Evolutionary conservation across 768 basidiomycete species (phyloP).

Genomic region (Pleurotus giganteus): DNA sequence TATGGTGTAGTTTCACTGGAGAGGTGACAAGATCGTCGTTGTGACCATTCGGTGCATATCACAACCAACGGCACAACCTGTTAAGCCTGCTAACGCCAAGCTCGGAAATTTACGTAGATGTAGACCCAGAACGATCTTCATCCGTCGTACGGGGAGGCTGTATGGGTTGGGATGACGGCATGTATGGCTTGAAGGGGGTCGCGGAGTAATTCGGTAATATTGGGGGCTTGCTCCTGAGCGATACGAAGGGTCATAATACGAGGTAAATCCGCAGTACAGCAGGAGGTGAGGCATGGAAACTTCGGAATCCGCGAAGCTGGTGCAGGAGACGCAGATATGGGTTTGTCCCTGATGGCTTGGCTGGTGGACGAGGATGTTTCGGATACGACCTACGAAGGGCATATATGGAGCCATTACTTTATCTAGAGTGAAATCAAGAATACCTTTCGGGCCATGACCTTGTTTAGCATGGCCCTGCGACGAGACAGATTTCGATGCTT

Average conservation of each 20-base stretch:
- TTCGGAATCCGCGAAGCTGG: not conserved
- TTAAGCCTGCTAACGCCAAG: too few species aligned
- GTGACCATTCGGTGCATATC: too few species aligned
- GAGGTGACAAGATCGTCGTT: too few species aligned
- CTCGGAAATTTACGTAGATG: not conserved
- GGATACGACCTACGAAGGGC: not conserved
- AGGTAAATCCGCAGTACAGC: not conserved
- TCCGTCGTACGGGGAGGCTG: not conserved
- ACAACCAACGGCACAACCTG: too few species aligned
- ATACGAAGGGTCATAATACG: too few species aligned
- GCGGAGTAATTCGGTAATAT: not conserved
- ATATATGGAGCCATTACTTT: not conserved
- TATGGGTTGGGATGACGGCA: not conserved
- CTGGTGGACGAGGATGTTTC: not conserved
- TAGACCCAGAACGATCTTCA: not conserved
- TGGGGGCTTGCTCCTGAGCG: not conserved
- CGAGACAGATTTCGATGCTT: slow-evolving; percentile 48
- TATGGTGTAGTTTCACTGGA: too few species aligned
- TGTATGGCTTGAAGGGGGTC: not conserved
- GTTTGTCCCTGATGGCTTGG: not conserved
- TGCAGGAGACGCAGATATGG: not conserved
- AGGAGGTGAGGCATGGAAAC: not conserved
- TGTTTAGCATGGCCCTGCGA: slow-evolving; percentile 31
- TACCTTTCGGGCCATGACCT: not conserved
- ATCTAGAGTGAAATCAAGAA: not conserved